Conservation (phyloP, 176 grass and related monocot species). For the Phyllostachys edulis region DNA sequence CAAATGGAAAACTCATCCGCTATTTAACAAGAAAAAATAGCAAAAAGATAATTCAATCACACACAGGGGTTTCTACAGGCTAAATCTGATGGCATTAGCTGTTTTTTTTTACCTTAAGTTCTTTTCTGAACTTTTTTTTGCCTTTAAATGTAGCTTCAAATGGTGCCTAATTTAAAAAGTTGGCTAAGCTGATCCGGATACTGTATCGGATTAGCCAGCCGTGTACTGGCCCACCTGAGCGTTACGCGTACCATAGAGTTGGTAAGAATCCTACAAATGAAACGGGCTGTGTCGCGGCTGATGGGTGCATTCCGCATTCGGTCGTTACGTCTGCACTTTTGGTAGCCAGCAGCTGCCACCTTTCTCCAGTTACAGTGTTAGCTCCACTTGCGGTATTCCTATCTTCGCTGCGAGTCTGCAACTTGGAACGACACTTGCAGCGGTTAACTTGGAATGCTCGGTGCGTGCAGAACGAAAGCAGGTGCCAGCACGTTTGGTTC, state of each 20-base stretch:
- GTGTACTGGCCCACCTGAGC: neutral
- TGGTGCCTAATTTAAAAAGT: neutral
- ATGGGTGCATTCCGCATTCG: constrained; percentile 14
- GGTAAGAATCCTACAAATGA: constrained; percentile 36
- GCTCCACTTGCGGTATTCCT: neutral
- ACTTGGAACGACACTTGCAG: neutral
- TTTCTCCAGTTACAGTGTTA: constrained; percentile 3
- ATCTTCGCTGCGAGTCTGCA: neutral
- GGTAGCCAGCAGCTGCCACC: neutral
- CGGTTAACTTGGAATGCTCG: neutral
- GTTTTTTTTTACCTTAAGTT: neutral
- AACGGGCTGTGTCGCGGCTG: neutral
- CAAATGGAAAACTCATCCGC: neutral
- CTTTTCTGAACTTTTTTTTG: neutral
- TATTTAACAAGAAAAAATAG: neutral
- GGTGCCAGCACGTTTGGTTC: too few species aligned
- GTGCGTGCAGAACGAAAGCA: neutral
- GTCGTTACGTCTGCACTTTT: constrained; percentile 34
- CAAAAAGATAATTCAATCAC: neutral
- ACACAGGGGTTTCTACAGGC: neutral
- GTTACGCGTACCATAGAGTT: constrained; percentile 1
- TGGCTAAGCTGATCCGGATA: neutral
- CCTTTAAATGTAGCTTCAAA: neutral
- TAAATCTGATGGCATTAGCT: neutral
- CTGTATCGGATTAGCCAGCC: constrained; percentile 1